Evolutionary conservation across 116 monocot species (phyloP).

Genomic region (Zostera marina): DNA sequence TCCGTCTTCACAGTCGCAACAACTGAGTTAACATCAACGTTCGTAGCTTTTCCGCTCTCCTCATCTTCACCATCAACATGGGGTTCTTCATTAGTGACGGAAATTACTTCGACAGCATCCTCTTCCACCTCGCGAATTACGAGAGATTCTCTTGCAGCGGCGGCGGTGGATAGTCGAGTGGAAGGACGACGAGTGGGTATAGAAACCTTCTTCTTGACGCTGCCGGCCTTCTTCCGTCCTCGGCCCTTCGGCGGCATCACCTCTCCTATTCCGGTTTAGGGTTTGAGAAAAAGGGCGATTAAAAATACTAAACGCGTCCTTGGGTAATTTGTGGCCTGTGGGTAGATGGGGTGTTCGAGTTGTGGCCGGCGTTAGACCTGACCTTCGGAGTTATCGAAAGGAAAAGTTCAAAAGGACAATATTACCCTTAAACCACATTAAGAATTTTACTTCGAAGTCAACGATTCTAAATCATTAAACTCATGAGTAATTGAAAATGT

Average conservation of each 20-base stretch:
- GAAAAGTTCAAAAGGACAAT: no score
- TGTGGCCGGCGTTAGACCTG: no score
- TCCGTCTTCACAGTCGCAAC: not conserved
- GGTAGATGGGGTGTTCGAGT: no score
- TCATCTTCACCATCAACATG: not conserved
- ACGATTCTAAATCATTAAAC: no score
- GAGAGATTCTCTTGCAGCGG: not conserved
- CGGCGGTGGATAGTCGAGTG: conserved; percentile 4
- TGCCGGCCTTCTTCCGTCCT: conserved; percentile 4
- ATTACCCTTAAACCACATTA: no score
- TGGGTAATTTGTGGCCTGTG: no score
- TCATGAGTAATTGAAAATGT: no score
- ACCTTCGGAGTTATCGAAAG: no score
- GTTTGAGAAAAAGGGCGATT: not conserved
- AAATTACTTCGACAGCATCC: not conserved
- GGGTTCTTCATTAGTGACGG: not conserved
- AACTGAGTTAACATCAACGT: not conserved
- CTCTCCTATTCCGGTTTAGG: not conserved
- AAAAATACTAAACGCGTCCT: no score
- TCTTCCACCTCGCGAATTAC: not conserved
- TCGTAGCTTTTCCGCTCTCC: not conserved
- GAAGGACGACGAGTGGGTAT: conserved; percentile 1
- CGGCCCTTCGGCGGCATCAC: conserved; percentile 6
- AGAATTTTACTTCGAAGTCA: no score
- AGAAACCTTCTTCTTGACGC: not conserved